Evolutionary conservation across 2,329 filamentous ascomycete species (phyloP), one percentile per base, ranked within the genome.

Genomic region (Penicillium sp.): DNA sequence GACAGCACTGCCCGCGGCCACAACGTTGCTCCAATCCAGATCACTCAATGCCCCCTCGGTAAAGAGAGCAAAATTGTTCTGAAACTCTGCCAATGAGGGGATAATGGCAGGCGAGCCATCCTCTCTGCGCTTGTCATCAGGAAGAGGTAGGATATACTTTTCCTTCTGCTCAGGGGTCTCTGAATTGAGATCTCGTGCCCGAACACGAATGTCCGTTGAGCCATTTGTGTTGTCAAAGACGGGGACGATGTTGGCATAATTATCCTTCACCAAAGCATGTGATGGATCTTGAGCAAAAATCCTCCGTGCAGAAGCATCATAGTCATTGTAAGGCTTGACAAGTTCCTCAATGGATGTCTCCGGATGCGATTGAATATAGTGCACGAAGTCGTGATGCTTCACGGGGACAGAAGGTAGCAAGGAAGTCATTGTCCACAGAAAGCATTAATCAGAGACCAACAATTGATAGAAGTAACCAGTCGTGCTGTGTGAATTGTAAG

Each of bases 1-100:
- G 1, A 94, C 91, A 1, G 90, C 88, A 51, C 89, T 93, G 11
- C 92, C 92, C 42, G 91, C 90, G 34, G 86, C 92, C 15, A 95
- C 87, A 15, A 96, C 86, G 71, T 95, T 95, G 70, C 77, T 86
- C 91, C 91, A 96, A 71, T 94, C 86, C 66, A 96, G 73, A 51
- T 94, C 91, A 34, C 82, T 82, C 31, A 96, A 79, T 0, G 90
- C 88, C 1, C 86, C 89, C 75, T 96, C 92, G 1, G 89, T 92
- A 71, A 96, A 96, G 59, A 96, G 73, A 59, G 85, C 85, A 76
- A 96, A 94, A 75, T 95, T 94, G 51, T 85, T 84, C 71, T 88
- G 86, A 67, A 95, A 96, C 34, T 91, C 87, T 50, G 84, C 82
- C 48, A 95, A 71, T 12, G 83, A 83, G 25, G 81, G 72, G 0